Evolutionary conservation across 2,329 filamentous ascomycete genomes (phyloP), one percentile per base, ranked within the genome.

Genomic region (Mycosphaerelloides madeirae): DNA sequence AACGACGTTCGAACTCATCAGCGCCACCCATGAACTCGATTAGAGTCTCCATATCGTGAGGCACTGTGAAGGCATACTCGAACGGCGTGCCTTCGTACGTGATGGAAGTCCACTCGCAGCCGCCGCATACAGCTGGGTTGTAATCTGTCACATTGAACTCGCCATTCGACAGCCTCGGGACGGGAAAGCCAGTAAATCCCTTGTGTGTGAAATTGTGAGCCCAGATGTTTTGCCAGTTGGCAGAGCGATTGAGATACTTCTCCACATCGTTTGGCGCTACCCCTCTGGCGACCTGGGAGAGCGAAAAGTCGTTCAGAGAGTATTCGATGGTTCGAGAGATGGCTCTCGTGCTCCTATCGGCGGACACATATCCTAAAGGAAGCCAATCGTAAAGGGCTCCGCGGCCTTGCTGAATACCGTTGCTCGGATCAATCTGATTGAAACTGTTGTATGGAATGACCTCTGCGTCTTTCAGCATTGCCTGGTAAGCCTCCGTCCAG

Each of bases 301-400:
- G 62, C 1, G 67, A 66, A 43, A 69, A 71, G 46, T 72, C 69
- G 43, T 72, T 71, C 6, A 70, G 57, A 0, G 67, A 59, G 48
- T 71, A 72, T 41, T 71, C 69, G 2, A 70, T 66, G 0, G 67
- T 67, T 16, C 68, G 65, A 0, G 66, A 69, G 0, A 71, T 60
- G 2, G 62, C 57, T 8, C 68, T 60, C 2, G 66, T 66, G 37
- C 58, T 54, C 60, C 63, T 31, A 58, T 65, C 20, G 7, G 57
- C 44, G 1, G 67, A 67, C 3, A 72, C 43, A 38, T 69, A 71
- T 31, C 68, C 67, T 2, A 70, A 56, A 1, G 62, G 56, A n/a
- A 70, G 63, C 67, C 68, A 71, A 44, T 71, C 69, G 42, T 67
- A 59, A 3, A 72, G 56, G 1, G 67, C 68, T 5, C 64, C 66